Evolutionary conservation across 2,329 filamentous ascomycete species (phyloP).

Genomic region (Colletotrichum truncatum): DNA sequence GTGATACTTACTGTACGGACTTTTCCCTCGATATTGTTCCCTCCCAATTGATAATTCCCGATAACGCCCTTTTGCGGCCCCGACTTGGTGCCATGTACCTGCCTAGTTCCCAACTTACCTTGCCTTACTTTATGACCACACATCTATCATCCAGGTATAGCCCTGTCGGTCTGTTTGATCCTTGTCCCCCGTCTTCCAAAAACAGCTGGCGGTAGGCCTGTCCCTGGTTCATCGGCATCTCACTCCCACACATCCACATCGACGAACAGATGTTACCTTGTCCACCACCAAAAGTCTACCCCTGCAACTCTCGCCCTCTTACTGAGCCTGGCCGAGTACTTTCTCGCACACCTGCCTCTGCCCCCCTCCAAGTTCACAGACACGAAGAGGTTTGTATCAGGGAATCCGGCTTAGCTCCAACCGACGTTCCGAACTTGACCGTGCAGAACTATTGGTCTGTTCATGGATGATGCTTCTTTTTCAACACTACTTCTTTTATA

Average conservation of each 20-base stretch:
- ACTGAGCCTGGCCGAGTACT: conserved; percentile 31
- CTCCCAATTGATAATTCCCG: conserved; percentile 19
- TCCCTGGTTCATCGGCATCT: conserved; percentile 43
- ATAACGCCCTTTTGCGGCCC: neutral
- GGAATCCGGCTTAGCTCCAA: conserved; percentile 60
- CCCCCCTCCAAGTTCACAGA: conserved; percentile 39
- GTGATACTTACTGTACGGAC: conserved; percentile 10
- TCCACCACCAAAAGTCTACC: conserved; percentile 25
- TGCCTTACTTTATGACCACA: conserved; percentile 19
- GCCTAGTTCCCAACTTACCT: neutral
- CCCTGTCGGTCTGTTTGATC: conserved; percentile 38
- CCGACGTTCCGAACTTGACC: conserved; percentile 59
- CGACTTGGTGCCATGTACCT: conserved; percentile 29
- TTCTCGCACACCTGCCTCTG: conserved; percentile 35
- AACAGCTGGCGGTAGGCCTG: conserved; percentile 37
- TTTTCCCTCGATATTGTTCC: conserved; percentile 12
- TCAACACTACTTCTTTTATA: conserved; percentile 60
- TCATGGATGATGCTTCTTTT: conserved; percentile 52
- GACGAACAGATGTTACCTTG: conserved; percentile 52
- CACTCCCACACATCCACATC: conserved; percentile 46
- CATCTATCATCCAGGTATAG: conserved; percentile 34
- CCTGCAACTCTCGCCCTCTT: conserved; percentile 31
- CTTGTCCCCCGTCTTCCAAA: conserved; percentile 42
- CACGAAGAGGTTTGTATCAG: conserved; percentile 53
- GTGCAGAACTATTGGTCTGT: conserved; percentile 48